These are phyloP conservation scores for Cyclanthera cordifolia DNA, from an alignment of 306 rosid genomes.

Conservation along the genomic window DNA sequence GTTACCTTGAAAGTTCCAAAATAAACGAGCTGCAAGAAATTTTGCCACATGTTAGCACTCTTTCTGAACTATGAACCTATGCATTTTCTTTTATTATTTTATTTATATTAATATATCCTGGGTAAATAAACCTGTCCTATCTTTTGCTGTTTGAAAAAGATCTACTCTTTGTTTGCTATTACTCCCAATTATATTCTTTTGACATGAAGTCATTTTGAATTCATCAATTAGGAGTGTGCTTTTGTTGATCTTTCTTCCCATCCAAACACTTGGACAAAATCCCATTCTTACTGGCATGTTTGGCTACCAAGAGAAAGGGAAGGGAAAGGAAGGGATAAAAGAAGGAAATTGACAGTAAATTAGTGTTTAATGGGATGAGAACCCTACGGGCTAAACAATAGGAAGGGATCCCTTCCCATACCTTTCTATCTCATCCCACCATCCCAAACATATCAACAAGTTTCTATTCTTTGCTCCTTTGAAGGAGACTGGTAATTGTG, in stretches of 20 bases:
- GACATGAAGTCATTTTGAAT: background rate
- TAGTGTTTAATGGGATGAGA: too few species aligned
- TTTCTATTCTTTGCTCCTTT: background rate
- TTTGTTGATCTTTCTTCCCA: slow-evolving; percentile 5
- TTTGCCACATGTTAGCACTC: background rate
- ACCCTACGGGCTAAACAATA: too few species aligned
- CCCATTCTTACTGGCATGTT: background rate
- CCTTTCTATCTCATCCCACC: too few species aligned
- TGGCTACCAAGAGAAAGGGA: too few species aligned
- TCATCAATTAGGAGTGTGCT: background rate
- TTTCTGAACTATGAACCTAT: slow-evolving; percentile 2
- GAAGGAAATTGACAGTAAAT: too few species aligned
- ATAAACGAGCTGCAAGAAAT: background rate
- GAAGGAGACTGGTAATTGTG: slow-evolving; percentile 3
- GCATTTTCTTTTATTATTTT: background rate
- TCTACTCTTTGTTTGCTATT: background rate
- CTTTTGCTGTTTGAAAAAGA: background rate
- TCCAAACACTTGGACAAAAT: background rate
- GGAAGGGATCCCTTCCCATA: too few species aligned
- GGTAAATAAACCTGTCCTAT: background rate
- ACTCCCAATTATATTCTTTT: background rate
- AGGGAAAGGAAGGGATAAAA: too few species aligned
- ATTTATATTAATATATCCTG: background rate
- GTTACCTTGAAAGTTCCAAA: background rate
- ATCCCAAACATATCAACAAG: too few species aligned